Percentiles rank a stretch among this genome's conserved stretches.
Conservation (phyloP, 2,329 filamentous ascomycete species). For the Fusarium heterosporum region DNA sequence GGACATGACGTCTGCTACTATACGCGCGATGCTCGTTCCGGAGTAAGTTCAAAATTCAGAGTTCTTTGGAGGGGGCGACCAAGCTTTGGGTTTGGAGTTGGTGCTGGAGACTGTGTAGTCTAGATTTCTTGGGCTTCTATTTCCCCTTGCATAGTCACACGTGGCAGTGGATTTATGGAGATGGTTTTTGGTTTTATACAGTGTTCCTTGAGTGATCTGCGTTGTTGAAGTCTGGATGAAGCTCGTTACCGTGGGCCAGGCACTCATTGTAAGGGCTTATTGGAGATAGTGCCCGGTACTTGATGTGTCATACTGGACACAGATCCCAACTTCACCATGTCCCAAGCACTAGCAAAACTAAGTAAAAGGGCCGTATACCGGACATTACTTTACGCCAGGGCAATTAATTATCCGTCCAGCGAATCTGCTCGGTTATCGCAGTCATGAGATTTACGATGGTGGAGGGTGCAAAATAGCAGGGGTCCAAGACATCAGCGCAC, state of each 20-base stretch:
- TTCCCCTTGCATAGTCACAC: conserved; percentile 40
- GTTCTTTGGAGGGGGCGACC: background rate
- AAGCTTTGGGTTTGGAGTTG: conserved; percentile 5
- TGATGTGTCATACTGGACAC: too few relatives aligned
- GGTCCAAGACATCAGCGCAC: conserved; percentile 36
- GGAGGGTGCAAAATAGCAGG: background rate
- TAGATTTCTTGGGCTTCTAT: conserved; percentile 6
- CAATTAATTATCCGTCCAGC: conserved; percentile 1
- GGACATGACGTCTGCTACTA: background rate
- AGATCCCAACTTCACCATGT: background rate
- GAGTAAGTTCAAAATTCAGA: conserved; percentile 8
- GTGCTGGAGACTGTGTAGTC: background rate
- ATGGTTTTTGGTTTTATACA: conserved; percentile 7
- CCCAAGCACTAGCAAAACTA: background rate
- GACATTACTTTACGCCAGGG: background rate
- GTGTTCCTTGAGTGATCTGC: background rate
- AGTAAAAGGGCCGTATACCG: background rate
- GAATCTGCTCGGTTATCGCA: conserved; percentile 3
- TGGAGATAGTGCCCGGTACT: too few relatives aligned
- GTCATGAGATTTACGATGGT: background rate
- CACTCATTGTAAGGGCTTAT: too few relatives aligned
- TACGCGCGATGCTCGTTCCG: conserved; percentile 17
- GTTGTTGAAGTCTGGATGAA: too few relatives aligned
- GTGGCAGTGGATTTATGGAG: conserved; percentile 28
- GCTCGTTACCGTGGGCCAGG: too few relatives aligned